Evolutionary conservation across 176 grass and related monocot genomes (phyloP).

Genomic region (Rhynchospora tenuis): DNA sequence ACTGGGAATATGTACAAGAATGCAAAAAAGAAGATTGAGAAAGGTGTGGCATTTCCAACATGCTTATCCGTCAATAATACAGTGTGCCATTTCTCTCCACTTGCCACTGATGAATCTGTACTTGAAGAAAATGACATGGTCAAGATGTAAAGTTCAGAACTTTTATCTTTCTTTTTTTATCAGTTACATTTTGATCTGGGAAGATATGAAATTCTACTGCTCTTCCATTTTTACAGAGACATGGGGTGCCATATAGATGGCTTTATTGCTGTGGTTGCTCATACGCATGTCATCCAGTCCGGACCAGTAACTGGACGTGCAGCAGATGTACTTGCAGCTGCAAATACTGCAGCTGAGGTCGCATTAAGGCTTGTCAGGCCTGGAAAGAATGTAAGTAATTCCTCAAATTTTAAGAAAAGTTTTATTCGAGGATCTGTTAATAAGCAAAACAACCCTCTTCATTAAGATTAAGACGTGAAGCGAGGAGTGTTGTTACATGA

Average conservation of each 20-base stretch:
- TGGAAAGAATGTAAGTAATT: constrained; percentile 69
- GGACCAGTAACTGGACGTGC: constrained; percentile 71
- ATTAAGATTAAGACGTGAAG: background rate
- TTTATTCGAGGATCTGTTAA: background rate
- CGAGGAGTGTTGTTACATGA: background rate
- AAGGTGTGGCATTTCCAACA: constrained; percentile 88
- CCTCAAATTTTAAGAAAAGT: background rate
- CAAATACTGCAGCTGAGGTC: constrained; percentile 91
- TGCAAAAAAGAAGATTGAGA: constrained; percentile 95
- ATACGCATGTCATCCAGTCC: constrained; percentile 69
- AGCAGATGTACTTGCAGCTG: constrained; percentile 86
- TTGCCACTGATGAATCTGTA: constrained; percentile 66
- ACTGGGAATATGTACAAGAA: constrained; percentile 95
- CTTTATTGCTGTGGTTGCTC: constrained; percentile 98
- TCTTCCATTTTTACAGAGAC: constrained; percentile 49
- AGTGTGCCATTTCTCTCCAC: constrained; percentile 91
- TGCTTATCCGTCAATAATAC: constrained; percentile 93
- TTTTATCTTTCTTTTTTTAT: constrained; percentile 3
- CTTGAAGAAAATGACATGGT: constrained; percentile 92
- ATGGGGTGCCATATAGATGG: constrained; percentile 99
- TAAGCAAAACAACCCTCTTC: background rate
- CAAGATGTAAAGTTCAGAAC: constrained; percentile 65
- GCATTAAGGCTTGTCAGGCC: constrained; percentile 90
- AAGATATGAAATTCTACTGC: background rate
- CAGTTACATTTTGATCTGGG: background rate